Percentiles rank a stretch among this genome's conserved stretches.
Conservation (phyloP, 1,139 yeast species). For the Candida mesenterica region DNA sequence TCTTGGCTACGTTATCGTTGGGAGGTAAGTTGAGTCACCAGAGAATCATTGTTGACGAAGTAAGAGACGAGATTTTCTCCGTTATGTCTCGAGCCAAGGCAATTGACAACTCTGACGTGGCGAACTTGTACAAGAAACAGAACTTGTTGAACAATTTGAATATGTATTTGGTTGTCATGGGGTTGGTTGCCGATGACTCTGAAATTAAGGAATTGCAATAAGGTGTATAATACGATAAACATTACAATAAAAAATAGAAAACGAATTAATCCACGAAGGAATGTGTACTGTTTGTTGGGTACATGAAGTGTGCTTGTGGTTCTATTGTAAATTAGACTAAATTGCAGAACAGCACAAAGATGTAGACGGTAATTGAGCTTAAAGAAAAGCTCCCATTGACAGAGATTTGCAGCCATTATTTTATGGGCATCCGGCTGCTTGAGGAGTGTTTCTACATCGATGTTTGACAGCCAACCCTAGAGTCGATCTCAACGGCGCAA, state of each 20-base stretch:
- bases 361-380: too few species aligned
- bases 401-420: too few species aligned
- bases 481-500: too few species aligned
- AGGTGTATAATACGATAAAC: neutral
- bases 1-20: constrained; percentile 87
- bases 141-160: constrained; percentile 80
- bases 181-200: constrained; percentile 79
- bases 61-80: constrained; percentile 89
- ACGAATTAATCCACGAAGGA: neutral
- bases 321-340: too few species aligned
- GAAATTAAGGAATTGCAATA: constrained; percentile 51
- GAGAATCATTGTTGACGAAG: constrained; percentile 91
- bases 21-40: constrained; percentile 94
- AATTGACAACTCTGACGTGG: constrained; percentile 52
- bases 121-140: constrained; percentile 55
- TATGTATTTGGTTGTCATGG: constrained; percentile 94
- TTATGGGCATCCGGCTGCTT: too few species aligned
- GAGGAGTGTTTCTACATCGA: too few species aligned
- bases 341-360: too few species aligned
- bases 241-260: neutral
- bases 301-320: too few species aligned
- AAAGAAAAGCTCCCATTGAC: too few species aligned
- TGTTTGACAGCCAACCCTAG: too few species aligned
- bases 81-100: constrained; percentile 82
- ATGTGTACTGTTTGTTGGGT: neutral